A percentile compares a stretch with the other conserved stretches of the same genome.
Conservation (phyloP, 352 stramenopile genomes). For the Elongisporangium undulatum region DNA sequence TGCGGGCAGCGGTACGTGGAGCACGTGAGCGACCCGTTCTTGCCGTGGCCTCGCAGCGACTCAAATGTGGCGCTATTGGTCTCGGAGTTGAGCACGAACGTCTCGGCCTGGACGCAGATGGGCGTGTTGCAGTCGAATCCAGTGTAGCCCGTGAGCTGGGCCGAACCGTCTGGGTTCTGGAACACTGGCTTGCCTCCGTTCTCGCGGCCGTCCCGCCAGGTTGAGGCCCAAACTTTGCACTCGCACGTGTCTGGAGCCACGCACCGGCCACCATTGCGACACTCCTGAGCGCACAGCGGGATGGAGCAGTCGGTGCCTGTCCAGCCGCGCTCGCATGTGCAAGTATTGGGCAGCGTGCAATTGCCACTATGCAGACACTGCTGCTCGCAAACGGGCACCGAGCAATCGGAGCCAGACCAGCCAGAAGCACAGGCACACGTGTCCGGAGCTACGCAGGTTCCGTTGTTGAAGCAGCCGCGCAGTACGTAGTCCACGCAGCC, state of each 20-base stretch:
- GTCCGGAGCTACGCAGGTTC: slow-evolving; percentile 88
- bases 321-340: slow-evolving; percentile 91
- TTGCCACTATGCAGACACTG: slow-evolving; percentile 82
- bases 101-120: slow-evolving; percentile 92
- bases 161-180: slow-evolving; percentile 83
- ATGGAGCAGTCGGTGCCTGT: slow-evolving; percentile 82
- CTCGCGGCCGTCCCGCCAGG: slow-evolving; percentile 89
- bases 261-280: slow-evolving; percentile 77
- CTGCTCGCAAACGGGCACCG: slow-evolving; percentile 66
- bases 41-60: slow-evolving; percentile 57
- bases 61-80: slow-evolving; percentile 25
- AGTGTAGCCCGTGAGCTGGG: slow-evolving; percentile 92
- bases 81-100: slow-evolving; percentile 88
- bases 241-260: slow-evolving; percentile 82
- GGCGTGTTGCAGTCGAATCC: slow-evolving; percentile 96
- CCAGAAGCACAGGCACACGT: slow-evolving; percentile 77
- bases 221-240: slow-evolving; percentile 87
- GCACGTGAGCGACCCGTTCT: slow-evolving; percentile 34
- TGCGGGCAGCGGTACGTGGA: slow-evolving; percentile 71
- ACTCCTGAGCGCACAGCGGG: slow-evolving; percentile 90
- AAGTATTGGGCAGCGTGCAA: slow-evolving; percentile 90
- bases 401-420: slow-evolving; percentile 81
- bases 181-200: slow-evolving; percentile 90
- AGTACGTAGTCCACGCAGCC: slow-evolving; percentile 92
- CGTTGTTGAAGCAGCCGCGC: slow-evolving; percentile 95